Conservation (phyloP, 2,329 filamentous ascomycete species). For the Alternaria ethzedia region DNA sequence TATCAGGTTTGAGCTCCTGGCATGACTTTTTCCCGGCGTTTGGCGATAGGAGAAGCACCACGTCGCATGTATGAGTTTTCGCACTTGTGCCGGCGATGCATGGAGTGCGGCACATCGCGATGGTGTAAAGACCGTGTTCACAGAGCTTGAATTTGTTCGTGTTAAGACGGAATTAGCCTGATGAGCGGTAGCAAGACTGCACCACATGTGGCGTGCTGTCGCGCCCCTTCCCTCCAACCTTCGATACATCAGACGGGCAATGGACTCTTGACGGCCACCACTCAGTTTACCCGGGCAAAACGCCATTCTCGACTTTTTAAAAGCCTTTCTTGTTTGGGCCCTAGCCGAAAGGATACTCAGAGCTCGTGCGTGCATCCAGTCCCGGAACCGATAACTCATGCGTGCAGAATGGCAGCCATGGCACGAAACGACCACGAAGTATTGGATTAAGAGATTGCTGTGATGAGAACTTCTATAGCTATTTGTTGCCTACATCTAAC, state of each 20-base stretch:
- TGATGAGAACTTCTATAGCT: not conserved
- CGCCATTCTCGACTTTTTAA: not conserved
- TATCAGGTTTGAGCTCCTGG: not conserved
- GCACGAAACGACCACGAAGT: not conserved
- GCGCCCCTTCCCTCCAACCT: not conserved
- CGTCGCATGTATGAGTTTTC: not conserved
- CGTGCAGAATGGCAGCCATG: not conserved
- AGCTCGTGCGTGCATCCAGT: not conserved
- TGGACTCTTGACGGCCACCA: not conserved
- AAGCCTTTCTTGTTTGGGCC: too few relatives aligned
- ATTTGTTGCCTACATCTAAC: not conserved
- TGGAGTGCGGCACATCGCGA: not conserved
- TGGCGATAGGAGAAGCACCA: not conserved
- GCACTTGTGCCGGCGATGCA: not conserved
- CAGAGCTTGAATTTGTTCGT: not conserved
- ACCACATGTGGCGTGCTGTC: not conserved
- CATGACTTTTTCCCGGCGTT: not conserved
- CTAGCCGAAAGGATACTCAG: not conserved
- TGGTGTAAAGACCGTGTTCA: not conserved
- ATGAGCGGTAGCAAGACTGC: not conserved
- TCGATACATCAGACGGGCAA: not conserved
- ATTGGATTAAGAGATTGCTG: not conserved
- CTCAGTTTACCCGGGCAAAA: not conserved
- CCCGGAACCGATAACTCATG: not conserved
- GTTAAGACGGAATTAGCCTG: not conserved